These are phyloP conservation scores for Claviceps citrina DNA, from an alignment of 2,329 filamentous ascomycete species.

Conservation along the genomic window DNA sequence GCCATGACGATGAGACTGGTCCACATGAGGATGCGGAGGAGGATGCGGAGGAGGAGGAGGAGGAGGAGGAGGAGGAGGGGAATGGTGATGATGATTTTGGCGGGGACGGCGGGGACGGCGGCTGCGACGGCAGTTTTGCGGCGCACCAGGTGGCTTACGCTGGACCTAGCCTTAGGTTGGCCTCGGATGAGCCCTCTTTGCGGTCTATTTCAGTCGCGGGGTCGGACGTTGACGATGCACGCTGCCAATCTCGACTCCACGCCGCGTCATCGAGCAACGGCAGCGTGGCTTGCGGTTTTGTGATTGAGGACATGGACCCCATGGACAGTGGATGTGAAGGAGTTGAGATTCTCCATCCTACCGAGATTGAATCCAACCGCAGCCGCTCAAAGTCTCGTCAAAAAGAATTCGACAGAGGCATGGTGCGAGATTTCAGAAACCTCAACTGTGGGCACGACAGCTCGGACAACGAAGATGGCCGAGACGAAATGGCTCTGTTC, in stretches of 20 bases:
- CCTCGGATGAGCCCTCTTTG: neutral
- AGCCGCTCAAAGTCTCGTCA: constrained; percentile 25
- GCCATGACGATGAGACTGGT: neutral
- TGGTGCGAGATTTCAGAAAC: constrained; percentile 29
- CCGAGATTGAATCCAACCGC: constrained; percentile 31
- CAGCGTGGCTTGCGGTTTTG: constrained; percentile 17
- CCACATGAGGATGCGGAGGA: neutral
- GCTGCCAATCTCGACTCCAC: constrained; percentile 2
- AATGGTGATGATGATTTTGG: neutral
- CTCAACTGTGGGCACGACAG: constrained; percentile 29
- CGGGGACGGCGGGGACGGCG: too few species aligned
- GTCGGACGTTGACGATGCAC: constrained; percentile 2
- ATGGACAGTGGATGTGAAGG: constrained; percentile 30
- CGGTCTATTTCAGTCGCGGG: neutral
- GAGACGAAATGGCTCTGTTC: too few species aligned
- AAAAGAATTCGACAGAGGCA: constrained; percentile 25
- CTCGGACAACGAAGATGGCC: constrained; percentile 23
- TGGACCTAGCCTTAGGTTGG: neutral
- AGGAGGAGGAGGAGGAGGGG: neutral
- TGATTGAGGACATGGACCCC: constrained; percentile 32
- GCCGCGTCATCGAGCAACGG: constrained; percentile 9
- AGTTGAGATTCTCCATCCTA: constrained; percentile 27
- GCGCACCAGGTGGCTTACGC: neutral
- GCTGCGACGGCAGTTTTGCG: neutral
- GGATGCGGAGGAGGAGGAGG: neutral